Evolutionary conservation across 805 yeast species (phyloP).

Genomic region (Wickerhamomyces silvicola): DNA sequence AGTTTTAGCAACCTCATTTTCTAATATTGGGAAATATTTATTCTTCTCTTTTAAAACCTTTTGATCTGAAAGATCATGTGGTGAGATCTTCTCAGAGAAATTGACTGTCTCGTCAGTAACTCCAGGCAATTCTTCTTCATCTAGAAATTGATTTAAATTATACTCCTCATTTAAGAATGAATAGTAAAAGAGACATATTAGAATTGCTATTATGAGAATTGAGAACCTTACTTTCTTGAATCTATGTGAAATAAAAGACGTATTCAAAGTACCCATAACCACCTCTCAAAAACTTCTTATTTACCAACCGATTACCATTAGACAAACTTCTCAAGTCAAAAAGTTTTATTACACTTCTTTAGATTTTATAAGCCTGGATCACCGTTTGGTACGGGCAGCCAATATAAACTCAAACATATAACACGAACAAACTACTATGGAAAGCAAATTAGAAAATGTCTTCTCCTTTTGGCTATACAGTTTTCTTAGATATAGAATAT

Average conservation of each 20-base stretch:
- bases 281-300: neutral
- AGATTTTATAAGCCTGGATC: neutral
- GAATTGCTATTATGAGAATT: constrained; percentile 9
- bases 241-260: constrained; percentile 5
- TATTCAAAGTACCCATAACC: neutral
- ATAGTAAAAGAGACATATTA: constrained; percentile 19
- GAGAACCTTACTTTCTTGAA: constrained; percentile 15
- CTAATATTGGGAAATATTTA: constrained; percentile 32
- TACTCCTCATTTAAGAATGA: constrained; percentile 21
- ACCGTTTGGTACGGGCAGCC: too few species aligned
- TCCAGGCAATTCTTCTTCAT: constrained; percentile 20
- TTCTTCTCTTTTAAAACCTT: constrained; percentile 27
- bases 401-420: too few species aligned
- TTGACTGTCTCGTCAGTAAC: constrained; percentile 9
- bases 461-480: constrained; percentile 1
- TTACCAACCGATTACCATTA: neutral
- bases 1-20: constrained; percentile 12
- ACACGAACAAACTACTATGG: too few species aligned
- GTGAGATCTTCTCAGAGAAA: neutral
- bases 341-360: too few species aligned
- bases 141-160: constrained; percentile 17
- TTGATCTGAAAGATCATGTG: constrained; percentile 1
- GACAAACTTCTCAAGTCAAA: neutral
- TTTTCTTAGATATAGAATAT: constrained; percentile 23
- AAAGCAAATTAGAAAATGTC: too few species aligned